These are phyloP conservation scores for Alternaria arborescens DNA, from an alignment of 2,329 filamentous ascomycete genomes.

Conservation along the genomic window DNA sequence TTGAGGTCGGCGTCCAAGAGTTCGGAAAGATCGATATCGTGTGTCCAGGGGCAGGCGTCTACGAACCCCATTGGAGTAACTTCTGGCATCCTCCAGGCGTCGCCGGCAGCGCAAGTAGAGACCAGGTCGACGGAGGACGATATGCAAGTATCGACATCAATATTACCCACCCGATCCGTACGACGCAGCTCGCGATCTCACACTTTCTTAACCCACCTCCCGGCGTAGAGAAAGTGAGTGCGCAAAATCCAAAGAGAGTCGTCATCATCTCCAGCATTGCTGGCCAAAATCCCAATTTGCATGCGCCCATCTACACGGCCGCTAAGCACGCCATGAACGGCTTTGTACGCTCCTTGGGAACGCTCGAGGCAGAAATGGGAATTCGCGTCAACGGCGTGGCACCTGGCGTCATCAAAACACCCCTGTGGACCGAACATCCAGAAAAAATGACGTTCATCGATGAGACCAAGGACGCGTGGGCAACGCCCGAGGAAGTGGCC, in stretches of 20 bases:
- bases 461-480: conserved; percentile 62
- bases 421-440: conserved; percentile 68
- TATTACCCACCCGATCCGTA: conserved; percentile 58
- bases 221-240: conserved; percentile 42
- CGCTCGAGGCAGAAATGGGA: conserved; percentile 59
- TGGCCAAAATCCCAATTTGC: conserved; percentile 47
- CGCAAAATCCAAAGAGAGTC: conserved; percentile 56
- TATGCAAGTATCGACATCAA: conserved; percentile 57
- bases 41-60: conserved; percentile 60
- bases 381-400: conserved; percentile 68
- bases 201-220: conserved; percentile 52
- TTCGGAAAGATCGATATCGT: conserved; percentile 56
- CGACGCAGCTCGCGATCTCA: conserved; percentile 58
- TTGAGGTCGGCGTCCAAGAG: conserved; percentile 36
- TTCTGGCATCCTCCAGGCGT: conserved; percentile 60
- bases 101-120: conserved; percentile 38
- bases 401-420: conserved; percentile 68
- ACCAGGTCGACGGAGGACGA: conserved; percentile 38
- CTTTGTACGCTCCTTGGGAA: conserved; percentile 60
- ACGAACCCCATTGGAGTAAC: conserved; percentile 58
- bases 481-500: conserved; percentile 68
- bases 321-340: conserved; percentile 57
- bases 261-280: conserved; percentile 57
- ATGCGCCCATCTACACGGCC: conserved; percentile 56
- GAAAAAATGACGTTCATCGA: conserved; percentile 66